These are phyloP conservation scores for Lasiosphaeris hirsuta DNA, from an alignment of 495 filamentous ascomycete species.

Conservation along the genomic window DNA sequence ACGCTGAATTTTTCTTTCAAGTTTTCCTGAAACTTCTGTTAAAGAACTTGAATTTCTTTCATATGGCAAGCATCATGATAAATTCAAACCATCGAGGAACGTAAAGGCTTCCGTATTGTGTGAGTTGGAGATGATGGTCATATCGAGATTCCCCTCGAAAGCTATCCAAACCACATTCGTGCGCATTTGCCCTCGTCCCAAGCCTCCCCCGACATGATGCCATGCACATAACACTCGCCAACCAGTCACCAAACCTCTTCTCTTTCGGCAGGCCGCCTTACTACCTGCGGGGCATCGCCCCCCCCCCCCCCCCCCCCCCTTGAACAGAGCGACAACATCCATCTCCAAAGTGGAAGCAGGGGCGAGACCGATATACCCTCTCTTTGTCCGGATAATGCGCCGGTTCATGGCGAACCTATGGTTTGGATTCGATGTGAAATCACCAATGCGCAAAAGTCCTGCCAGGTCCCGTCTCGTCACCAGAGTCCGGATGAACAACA, in stretches of 20 bases:
- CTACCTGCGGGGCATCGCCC: neutral
- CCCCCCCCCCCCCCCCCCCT: neutral
- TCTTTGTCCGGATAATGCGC: neutral
- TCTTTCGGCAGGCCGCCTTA: neutral
- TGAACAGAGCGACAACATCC: neutral
- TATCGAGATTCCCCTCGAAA: too few species aligned
- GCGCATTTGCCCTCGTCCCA: neutral
- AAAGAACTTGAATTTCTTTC: too few species aligned
- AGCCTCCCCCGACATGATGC: neutral
- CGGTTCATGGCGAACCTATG: neutral
- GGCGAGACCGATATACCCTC: neutral
- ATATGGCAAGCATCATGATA: too few species aligned
- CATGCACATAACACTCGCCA: neutral
- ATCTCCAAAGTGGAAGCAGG: neutral
- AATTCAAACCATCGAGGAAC: too few species aligned
- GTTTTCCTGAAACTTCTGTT: too few species aligned
- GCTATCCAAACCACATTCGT: neutral
- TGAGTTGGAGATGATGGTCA: too few species aligned
- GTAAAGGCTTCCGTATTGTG: too few species aligned
- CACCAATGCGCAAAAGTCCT: neutral
- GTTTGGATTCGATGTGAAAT: neutral
- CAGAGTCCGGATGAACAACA: neutral
- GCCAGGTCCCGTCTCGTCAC: neutral
- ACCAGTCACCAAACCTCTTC: neutral
- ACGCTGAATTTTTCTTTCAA: too few species aligned